Evolutionary conservation across 257 asterid genomes (phyloP).

Genomic region (Thymus mandschuricus): DNA sequence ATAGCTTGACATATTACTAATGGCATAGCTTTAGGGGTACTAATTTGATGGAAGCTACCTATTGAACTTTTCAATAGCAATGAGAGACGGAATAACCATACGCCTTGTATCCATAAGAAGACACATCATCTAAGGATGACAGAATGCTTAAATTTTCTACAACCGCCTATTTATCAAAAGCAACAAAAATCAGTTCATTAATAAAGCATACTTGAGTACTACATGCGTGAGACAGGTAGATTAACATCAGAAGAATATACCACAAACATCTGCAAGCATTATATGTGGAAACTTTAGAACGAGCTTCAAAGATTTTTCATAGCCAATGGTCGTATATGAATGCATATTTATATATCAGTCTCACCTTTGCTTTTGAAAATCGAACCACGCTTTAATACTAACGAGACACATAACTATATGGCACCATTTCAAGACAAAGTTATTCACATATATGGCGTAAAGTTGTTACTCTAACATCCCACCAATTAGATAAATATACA

Average conservation of each 20-base stretch:
- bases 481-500: conserved; percentile 9
- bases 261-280: neutral
- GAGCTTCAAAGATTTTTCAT: neutral
- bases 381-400: neutral
- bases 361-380: neutral
- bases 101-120: neutral
- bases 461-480: conserved; percentile 7
- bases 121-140: neutral
- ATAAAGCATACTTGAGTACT: neutral
- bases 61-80: neutral
- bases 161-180: conserved; percentile 1
- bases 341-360: neutral
- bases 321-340: neutral
- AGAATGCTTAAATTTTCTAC: conserved; percentile 11
- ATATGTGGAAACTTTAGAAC: neutral
- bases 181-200: neutral
- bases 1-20: neutral
- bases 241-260: neutral
- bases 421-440: neutral
- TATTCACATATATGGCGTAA: neutral
- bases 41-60: neutral
- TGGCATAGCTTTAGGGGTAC: neutral
- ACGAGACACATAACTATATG: neutral
- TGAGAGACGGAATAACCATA: neutral
- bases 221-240: neutral